Evolutionary conservation across 73 alveolate species (phyloP), one percentile per base, ranked within the genome.

Genomic region (Uronychia setigera): DNA sequence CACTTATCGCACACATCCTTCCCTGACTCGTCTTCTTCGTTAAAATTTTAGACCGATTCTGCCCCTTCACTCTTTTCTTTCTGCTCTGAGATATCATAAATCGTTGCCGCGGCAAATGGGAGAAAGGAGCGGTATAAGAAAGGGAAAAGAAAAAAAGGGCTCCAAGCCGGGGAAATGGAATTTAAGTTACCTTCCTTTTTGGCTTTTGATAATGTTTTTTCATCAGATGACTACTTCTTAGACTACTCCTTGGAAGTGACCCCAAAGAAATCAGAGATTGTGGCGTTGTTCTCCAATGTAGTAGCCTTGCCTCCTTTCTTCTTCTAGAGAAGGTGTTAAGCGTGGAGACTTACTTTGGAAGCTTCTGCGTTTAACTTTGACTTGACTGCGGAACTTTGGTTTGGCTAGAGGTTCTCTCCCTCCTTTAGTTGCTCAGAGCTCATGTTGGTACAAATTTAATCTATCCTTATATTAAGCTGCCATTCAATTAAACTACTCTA

Each of bases 1-100:
- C 98, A 94, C 34, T 83, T 88, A 29, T 92, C 89, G 80, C 98
- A 94, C 81, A 86, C 83, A 78, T 91, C 96, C 67, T 75, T 46
- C 67, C 19, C 67, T 11, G 67, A 46, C 5, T 46, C n/a, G 5
- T 46, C 67, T 46, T 46, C 67, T 19, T 46, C 67, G 19, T 46
- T n/a, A n/a, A n/a, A 19, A 46, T 46, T 46, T 46, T 46, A 5
- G 19, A 46, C 67, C 67, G 5, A 46, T 11, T 5, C 67, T 11
- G 67, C n/a, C 19, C 19, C 67, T 46, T 46, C 67, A 46, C 67
- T 46, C n/a, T 19, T 19, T 19, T 5, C n/a, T 5, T 46, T 46
- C 67, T 11, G 19, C 5, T 46, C 67, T 46, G 67, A 46, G 67
- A 46, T 46, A 46, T 46, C 67, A n/a, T n/a, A 46, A 46, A 46